Conservation (phyloP, 768 basidiomycete species). For the Xerocomellus chrysenteron region DNA sequence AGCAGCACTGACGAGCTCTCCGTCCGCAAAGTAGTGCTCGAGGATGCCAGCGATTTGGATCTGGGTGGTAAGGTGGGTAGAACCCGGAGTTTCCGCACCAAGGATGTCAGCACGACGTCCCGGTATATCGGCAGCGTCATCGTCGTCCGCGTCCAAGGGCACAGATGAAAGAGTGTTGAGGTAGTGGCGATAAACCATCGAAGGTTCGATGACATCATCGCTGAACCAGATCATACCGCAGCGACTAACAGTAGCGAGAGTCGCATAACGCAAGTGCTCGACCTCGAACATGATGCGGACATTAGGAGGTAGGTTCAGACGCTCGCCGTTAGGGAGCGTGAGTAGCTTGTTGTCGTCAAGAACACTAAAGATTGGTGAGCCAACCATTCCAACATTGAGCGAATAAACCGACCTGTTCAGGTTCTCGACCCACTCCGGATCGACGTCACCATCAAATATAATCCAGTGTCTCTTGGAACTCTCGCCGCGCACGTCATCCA, state of each 20-base stretch:
- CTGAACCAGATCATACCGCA: slow-evolving; percentile 99
- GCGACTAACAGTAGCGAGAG: slow-evolving; percentile 97
- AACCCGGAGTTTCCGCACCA: slow-evolving; percentile 47
- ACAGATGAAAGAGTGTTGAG: slow-evolving; percentile 71
- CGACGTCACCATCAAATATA: slow-evolving; percentile 98
- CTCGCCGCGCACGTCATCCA: slow-evolving; percentile 97
- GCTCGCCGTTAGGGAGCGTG: slow-evolving; percentile 96
- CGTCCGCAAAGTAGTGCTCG: slow-evolving; percentile 78
- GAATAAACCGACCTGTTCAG: slow-evolving; percentile 77
- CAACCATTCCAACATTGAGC: neutral
- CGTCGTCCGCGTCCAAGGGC: slow-evolving; percentile 88
- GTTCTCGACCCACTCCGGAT: slow-evolving; percentile 99
- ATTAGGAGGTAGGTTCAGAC: slow-evolving; percentile 93
- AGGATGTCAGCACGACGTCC: slow-evolving; percentile 57
- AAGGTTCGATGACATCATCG: slow-evolving; percentile 87
- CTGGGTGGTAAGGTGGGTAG: slow-evolving; percentile 70
- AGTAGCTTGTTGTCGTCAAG: slow-evolving; percentile 98
- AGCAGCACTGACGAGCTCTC: slow-evolving; percentile 78
- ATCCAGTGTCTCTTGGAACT: slow-evolving; percentile 98
- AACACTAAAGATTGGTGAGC: slow-evolving; percentile 56
- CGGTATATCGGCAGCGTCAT: slow-evolving; percentile 61
- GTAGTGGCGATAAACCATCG: slow-evolving; percentile 91
- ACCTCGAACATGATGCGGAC: slow-evolving; percentile 99
- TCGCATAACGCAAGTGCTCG: slow-evolving; percentile 95
- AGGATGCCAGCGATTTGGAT: slow-evolving; percentile 71